Conservation (phyloP, 768 basidiomycete species). For the Russula griseocarnosa region DNA sequence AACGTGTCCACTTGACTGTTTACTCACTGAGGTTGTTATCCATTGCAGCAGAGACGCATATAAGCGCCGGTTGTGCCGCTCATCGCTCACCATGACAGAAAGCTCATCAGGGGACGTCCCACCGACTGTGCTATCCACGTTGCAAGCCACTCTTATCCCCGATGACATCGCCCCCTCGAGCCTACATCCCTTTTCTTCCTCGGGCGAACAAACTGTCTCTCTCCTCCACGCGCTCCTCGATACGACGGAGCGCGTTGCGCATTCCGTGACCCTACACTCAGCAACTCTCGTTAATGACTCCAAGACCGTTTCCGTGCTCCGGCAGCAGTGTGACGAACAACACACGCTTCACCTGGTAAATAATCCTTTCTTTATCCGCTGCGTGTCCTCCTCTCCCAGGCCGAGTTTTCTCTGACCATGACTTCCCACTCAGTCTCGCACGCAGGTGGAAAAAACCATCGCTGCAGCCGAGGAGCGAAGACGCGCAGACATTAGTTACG, state of each 20-base stretch:
- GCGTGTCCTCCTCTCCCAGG: not conserved
- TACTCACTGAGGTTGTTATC: not conserved
- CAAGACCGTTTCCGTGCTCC: slow-evolving; percentile 25
- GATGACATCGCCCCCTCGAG: not conserved
- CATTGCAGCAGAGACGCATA: not conserved
- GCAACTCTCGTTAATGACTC: slow-evolving; percentile 18
- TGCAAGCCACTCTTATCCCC: slow-evolving; percentile 2
- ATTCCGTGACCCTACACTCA: slow-evolving; percentile 19
- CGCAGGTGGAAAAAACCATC: slow-evolving; percentile 18
- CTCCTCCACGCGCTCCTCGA: slow-evolving; percentile 21
- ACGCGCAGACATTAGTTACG: slow-evolving; percentile 14
- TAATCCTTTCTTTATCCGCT: not conserved
- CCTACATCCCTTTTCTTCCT: slow-evolving; percentile 11
- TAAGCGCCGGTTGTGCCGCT: not conserved
- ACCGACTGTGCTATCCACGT: slow-evolving; percentile 17
- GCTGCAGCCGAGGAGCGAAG: slow-evolving; percentile 10
- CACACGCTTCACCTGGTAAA: slow-evolving; percentile 22
- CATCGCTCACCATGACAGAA: slow-evolving; percentile 14
- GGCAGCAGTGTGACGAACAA: slow-evolving; percentile 23
- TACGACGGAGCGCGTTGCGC: slow-evolving; percentile 13
- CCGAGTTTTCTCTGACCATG: not conserved
- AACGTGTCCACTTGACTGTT: not conserved
- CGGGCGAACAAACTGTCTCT: slow-evolving; percentile 17
- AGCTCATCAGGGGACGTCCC: slow-evolving; percentile 3
- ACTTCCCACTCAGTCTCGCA: slow-evolving; percentile 20